Base-by-base conservation (phyloP, 1,284 basidiomycete genomes). In the Flammula alnicola region DNA sequence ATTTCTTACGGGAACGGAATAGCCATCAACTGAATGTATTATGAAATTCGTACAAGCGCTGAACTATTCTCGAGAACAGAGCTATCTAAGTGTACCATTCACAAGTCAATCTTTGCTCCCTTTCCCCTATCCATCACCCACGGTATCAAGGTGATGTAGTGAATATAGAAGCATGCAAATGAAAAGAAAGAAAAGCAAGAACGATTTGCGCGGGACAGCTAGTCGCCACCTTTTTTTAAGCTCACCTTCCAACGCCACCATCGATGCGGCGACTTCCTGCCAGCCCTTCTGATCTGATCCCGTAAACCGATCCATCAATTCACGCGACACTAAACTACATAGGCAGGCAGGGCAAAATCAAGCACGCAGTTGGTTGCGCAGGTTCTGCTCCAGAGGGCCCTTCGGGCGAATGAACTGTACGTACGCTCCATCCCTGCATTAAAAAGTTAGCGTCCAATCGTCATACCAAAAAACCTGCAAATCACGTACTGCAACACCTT, bases 401-500 rank as follows among this genome's bases (percentile, higher is more conserved):
- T 87, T 89, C 54, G 91, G 88, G 64, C 89, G 84, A 73, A 96
- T 91, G 78, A 91, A 95, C 76, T 95, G 87, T 26, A 92, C 84
- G 64, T 92, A 91, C 19, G 89, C 88, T 50, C 90, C 88, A 72
- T 91, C 89, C 79, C 88, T 91, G 54, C 16, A 59, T 32, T 37
- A 35, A n/a, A n/a, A 26, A 45, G 47, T 71, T 27, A 73, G 59
- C 46, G 31, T 4, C 14, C 22, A n/a, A 9, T 16, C 7, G 33
- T n/a, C n/a, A n/a, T n/a, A n/a, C n/a, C 38, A 47, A 37, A 26
- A 27, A 38, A 37, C 50, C 27, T 31, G n/a, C n/a, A n/a, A n/a
- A n/a, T 8, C 29, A 88, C 88, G 56, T 61, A 93, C 90, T 91
- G 89, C 69, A 93, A 71, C 63, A 94, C 91, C 70, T 81, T 81